Evolutionary conservation across 805 yeast species (phyloP).

Genomic region (Nakazawaea siamensis): DNA sequence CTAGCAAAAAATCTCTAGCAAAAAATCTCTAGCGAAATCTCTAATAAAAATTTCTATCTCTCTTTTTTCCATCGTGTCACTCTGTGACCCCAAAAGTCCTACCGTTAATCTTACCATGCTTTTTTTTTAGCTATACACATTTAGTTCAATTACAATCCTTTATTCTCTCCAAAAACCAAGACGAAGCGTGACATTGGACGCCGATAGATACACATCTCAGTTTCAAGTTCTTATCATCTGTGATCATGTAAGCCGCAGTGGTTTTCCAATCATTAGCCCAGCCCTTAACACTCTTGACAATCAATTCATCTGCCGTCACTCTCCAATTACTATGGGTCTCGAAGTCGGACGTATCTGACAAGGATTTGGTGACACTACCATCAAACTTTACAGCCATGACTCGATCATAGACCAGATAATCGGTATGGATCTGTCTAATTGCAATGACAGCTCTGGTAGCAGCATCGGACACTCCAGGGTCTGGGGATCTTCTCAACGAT

Average conservation of each 20-base stretch:
- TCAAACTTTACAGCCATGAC: conserved; percentile 58
- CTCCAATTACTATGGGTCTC: conserved; percentile 70
- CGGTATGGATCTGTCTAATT: conserved; percentile 42
- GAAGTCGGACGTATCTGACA: conserved; percentile 67
- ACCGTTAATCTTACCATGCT: too few relatives aligned
- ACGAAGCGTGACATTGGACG: conserved; percentile 5
- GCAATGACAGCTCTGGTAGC: conserved; percentile 77
- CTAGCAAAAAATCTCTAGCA: too few relatives aligned
- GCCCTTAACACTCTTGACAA: conserved; percentile 43
- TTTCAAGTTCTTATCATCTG: conserved; percentile 10
- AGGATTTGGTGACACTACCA: conserved; percentile 58
- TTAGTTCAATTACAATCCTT: conserved; percentile 9
- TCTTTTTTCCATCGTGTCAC: too few relatives aligned
- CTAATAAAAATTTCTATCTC: too few relatives aligned
- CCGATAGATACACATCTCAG: conserved; percentile 5
- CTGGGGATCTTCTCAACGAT: conserved; percentile 61
- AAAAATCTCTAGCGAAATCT: too few relatives aligned
- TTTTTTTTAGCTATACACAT: too few relatives aligned
- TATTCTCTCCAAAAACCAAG: conserved; percentile 9
- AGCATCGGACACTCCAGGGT: conserved; percentile 67
- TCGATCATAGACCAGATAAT: conserved; percentile 38
- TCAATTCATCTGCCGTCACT: conserved; percentile 62
- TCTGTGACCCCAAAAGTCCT: too few relatives aligned
- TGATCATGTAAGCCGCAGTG: conserved; percentile 7
- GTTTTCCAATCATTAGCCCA: conserved; percentile 18